Conservation (phyloP, 441 rosid genomes). For the Erodium trifolium region DNA sequence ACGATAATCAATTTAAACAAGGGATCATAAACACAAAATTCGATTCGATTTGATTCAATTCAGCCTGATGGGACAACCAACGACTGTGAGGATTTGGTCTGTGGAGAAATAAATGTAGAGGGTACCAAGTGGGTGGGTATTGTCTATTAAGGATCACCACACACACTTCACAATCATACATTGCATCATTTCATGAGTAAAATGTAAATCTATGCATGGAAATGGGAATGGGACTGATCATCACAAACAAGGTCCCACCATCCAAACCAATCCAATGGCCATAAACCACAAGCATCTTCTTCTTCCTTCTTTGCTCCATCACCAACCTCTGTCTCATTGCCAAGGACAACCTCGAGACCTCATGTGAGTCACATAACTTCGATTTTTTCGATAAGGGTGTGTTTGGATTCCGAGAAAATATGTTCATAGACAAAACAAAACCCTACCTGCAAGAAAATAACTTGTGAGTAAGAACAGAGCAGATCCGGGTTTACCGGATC, state of each 20-base stretch:
- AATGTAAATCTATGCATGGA: slow-evolving; percentile 16
- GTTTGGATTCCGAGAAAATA: slow-evolving; percentile 18
- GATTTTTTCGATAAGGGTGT: slow-evolving; percentile 18
- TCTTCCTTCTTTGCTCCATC: not conserved
- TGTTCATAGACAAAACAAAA: not conserved
- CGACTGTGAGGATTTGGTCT: too few relatives aligned
- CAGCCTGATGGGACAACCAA: too few relatives aligned
- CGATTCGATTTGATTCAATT: too few relatives aligned
- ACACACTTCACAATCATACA: not conserved
- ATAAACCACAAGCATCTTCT: slow-evolving; percentile 3
- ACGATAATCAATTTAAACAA: too few relatives aligned
- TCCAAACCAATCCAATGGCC: slow-evolving; percentile 15
- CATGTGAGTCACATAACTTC: slow-evolving; percentile 13
- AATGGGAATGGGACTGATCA: slow-evolving; percentile 21
- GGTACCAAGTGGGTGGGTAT: too few relatives aligned
- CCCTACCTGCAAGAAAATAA: slow-evolving; percentile 22
- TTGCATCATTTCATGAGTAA: not conserved
- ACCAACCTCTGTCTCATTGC: slow-evolving; percentile 15
- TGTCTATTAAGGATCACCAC: slow-evolving; percentile 11
- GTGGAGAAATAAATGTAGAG: too few relatives aligned
- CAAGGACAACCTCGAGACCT: slow-evolving; percentile 14
- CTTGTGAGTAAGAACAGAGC: slow-evolving; percentile 31
- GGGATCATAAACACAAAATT: too few relatives aligned
- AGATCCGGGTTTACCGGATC: slow-evolving; percentile 73
- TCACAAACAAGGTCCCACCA: not conserved